Conservation (phyloP, 2,329 filamentous ascomycete genomes). For the Claviceps arundinis region DNA sequence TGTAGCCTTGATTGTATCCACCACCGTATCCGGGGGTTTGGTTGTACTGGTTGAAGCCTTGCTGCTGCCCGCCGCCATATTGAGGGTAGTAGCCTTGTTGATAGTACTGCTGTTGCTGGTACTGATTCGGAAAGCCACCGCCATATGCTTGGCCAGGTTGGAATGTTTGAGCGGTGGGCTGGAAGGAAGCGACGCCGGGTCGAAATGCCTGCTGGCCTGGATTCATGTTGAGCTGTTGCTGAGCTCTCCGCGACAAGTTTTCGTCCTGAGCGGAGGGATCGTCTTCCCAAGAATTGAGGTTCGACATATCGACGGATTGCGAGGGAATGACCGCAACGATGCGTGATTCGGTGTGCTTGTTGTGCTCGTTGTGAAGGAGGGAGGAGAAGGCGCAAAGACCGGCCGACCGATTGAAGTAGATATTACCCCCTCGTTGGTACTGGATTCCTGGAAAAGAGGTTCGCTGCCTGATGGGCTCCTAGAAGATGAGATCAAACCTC, state of each 20-base stretch:
- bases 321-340: not conserved
- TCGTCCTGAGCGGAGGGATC: conserved; percentile 67
- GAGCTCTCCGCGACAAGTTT: conserved; percentile 61
- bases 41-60: conserved; percentile 38
- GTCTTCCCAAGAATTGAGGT: conserved; percentile 92
- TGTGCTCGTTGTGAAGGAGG: not conserved
- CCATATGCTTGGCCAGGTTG: conserved; percentile 58
- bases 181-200: conserved; percentile 50
- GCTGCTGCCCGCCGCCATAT: conserved; percentile 32
- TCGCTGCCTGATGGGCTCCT: not conserved
- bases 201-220: conserved; percentile 28
- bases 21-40: conserved; percentile 33
- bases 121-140: conserved; percentile 41
- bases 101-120: conserved; percentile 36
- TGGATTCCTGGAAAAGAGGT: not conserved
- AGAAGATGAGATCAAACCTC: not conserved
- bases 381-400: conserved; percentile 1
- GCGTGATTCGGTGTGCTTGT: no score
- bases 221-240: conserved; percentile 64
- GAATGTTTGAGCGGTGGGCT: conserved; percentile 57
- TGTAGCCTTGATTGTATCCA: conserved; percentile 37
- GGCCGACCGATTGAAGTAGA: not conserved
- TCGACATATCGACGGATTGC: conserved; percentile 49
- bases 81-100: conserved; percentile 45
- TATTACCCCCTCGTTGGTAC: conserved; percentile 3